Evolutionary conservation across 768 basidiomycete species (phyloP).

Genomic region (Leucosporidium scottii): DNA sequence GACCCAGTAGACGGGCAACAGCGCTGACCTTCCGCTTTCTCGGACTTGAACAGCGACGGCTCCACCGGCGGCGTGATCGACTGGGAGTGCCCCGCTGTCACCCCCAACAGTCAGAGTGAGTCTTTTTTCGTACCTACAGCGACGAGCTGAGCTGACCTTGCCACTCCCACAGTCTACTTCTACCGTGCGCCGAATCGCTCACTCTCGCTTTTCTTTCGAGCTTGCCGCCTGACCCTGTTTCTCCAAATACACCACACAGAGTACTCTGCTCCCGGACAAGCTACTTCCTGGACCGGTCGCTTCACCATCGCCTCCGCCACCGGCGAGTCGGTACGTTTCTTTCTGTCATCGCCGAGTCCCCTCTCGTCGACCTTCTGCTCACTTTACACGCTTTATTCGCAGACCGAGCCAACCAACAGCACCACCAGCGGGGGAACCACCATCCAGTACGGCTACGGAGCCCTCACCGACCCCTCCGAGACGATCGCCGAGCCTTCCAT

Average conservation of each 20-base stretch:
- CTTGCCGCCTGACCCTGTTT: not conserved
- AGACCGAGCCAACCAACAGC: slow-evolving; percentile 35
- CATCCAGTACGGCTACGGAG: not conserved
- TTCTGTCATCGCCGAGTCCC: not conserved
- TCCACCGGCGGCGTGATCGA: not conserved
- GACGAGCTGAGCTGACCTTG: not conserved
- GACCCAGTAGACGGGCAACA: not conserved
- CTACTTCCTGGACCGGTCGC: slow-evolving; percentile 2
- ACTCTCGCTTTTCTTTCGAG: not conserved
- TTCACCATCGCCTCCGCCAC: slow-evolving; percentile 40
- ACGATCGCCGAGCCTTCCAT: not conserved
- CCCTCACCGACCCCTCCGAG: not conserved
- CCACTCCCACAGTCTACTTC: not conserved
- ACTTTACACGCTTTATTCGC: not conserved
- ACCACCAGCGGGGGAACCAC: not conserved
- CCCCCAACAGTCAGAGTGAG: not conserved
- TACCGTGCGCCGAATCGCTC: not conserved
- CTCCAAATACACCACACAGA: not conserved
- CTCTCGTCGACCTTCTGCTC: not conserved
- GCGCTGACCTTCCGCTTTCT: not conserved
- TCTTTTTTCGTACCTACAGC: not conserved
- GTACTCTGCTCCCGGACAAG: not conserved
- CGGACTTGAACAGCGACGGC: not conserved
- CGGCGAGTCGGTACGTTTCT: slow-evolving; percentile 29
- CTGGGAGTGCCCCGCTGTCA: not conserved